Percentiles rank a stretch among this genome's conserved stretches.
Evolutionary conservation across 805 yeast genomes (phyloP).

Genomic region (Saccharomycopsis olivae): DNA sequence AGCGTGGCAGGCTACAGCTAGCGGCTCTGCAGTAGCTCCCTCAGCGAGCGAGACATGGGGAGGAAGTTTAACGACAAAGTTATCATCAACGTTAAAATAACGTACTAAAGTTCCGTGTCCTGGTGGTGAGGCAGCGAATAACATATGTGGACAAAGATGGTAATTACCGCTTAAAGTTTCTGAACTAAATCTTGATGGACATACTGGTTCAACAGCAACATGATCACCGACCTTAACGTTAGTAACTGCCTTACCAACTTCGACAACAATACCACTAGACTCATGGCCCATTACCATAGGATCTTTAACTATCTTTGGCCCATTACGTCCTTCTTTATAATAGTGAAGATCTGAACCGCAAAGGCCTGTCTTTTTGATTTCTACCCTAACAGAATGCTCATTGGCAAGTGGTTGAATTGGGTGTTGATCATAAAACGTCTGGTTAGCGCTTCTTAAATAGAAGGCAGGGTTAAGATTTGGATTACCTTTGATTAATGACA

Average conservation of each 20-base stretch:
- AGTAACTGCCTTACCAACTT: slow-evolving; percentile 57
- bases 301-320: slow-evolving; percentile 55
- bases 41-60: slow-evolving; percentile 69
- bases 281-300: slow-evolving; percentile 92
- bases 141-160: slow-evolving; percentile 79
- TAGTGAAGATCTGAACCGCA: slow-evolving; percentile 86
- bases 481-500: slow-evolving; percentile 13
- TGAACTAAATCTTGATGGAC: slow-evolving; percentile 66
- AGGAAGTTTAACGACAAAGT: slow-evolving; percentile 73
- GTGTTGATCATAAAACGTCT: slow-evolving; percentile 23
- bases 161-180: slow-evolving; percentile 72
- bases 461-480: slow-evolving; percentile 10
- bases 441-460: slow-evolving; percentile 8
- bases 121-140: slow-evolving; percentile 86
- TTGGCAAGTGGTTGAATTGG: slow-evolving; percentile 52
- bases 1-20: slow-evolving; percentile 80
- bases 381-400: slow-evolving; percentile 60
- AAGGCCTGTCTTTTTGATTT: slow-evolving; percentile 74
- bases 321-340: slow-evolving; percentile 71
- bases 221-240: slow-evolving; percentile 64
- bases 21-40: slow-evolving; percentile 84
- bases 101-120: slow-evolving; percentile 71
- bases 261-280: slow-evolving; percentile 67
- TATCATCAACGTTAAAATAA: slow-evolving; percentile 68
- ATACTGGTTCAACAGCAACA: slow-evolving; percentile 86